phyloP scores from a whole-genome alignment of 202 grass and related monocot genomes.

The Cymbopogon flexuosus region DNA sequence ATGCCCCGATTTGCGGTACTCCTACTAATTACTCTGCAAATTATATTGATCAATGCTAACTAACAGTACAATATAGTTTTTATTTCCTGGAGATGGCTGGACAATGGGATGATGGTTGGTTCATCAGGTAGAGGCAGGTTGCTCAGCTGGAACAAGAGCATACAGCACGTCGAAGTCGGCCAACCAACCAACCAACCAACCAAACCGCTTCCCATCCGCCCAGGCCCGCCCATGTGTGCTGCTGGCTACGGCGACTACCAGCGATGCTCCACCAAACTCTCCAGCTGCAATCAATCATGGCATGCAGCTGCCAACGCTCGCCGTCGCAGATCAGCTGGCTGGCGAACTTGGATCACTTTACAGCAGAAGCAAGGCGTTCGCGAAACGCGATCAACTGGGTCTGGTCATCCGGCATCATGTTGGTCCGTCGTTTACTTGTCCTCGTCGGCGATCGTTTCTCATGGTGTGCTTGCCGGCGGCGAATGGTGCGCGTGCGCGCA shows the following conservation, averaged over 20 bases:
- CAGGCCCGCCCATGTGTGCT: neutral
- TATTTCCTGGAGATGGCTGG: neutral
- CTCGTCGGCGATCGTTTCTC: neutral
- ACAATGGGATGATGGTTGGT: too few relatives aligned
- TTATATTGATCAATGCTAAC: neutral
- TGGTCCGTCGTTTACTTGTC: neutral
- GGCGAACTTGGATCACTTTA: too few relatives aligned
- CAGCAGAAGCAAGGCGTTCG: neutral
- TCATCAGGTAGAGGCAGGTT: neutral
- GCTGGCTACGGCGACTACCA: neutral
- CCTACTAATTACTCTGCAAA: neutral
- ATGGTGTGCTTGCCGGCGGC: neutral
- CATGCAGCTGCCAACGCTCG: conserved; percentile 16
- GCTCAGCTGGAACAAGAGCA: neutral
- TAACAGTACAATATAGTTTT: neutral
- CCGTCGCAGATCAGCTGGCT: neutral
- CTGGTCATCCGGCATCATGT: neutral
- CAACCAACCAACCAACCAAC: neutral
- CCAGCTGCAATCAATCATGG: neutral
- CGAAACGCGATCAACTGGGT: neutral
- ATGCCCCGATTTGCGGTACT: too few relatives aligned
- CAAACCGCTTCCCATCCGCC: neutral
- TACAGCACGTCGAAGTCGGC: neutral
- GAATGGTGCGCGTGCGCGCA: neutral
- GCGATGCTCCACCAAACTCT: neutral